phyloP scores from a whole-genome alignment of 345 rosid genomes.

The Punica granatum region DNA sequence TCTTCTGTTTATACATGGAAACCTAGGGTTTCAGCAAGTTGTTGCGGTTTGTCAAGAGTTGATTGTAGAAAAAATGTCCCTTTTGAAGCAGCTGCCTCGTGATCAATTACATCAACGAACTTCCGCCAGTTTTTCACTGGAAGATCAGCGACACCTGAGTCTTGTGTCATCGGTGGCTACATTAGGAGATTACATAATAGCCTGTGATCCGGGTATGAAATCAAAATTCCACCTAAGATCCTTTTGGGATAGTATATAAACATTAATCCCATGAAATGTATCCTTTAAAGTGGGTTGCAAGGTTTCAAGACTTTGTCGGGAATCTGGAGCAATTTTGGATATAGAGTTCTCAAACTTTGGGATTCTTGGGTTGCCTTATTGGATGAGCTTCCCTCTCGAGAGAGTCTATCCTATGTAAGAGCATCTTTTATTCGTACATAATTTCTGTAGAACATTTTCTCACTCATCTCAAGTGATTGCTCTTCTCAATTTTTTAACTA shows the following conservation, averaged over 20 bases:
- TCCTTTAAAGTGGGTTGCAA: constrained; percentile 59
- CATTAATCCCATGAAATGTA: constrained; percentile 13
- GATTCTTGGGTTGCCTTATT: constrained; percentile 81
- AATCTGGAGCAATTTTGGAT: constrained; percentile 53
- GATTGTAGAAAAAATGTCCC: constrained; percentile 52
- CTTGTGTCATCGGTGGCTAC: constrained; percentile 55
- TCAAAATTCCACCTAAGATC: neutral
- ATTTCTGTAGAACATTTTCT: neutral
- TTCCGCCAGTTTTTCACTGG: constrained; percentile 22
- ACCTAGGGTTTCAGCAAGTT: constrained; percentile 43
- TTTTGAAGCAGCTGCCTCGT: constrained; percentile 49
- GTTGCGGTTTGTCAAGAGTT: constrained; percentile 43
- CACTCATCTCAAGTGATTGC: neutral
- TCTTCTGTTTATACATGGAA: neutral
- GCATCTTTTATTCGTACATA: neutral
- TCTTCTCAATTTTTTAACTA: constrained; percentile 17
- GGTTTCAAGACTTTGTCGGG: constrained; percentile 49
- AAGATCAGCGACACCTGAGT: constrained; percentile 30
- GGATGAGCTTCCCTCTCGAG: constrained; percentile 64
- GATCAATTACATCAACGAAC: constrained; percentile 46
- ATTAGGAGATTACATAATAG: constrained; percentile 37
- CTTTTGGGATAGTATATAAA: constrained; percentile 3
- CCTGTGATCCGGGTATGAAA: constrained; percentile 55
- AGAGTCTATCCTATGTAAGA: constrained; percentile 63
- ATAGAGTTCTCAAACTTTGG: constrained; percentile 63